These are phyloP conservation scores for Balakata baccata DNA, from an alignment of 345 rosid genomes.

Conservation along the genomic window DNA sequence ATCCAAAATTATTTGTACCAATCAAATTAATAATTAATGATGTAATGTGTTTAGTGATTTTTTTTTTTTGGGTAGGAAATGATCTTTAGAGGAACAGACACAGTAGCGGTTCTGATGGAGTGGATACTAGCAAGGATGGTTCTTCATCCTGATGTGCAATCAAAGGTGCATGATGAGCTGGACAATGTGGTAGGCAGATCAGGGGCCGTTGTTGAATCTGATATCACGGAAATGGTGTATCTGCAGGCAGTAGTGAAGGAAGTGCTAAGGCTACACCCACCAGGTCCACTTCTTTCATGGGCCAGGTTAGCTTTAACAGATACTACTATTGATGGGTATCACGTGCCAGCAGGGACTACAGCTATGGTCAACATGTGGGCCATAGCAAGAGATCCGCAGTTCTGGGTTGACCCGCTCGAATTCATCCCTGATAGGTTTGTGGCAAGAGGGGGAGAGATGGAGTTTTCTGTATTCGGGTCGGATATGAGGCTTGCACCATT, in stretches of 20 bases:
- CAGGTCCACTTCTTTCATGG: conserved; percentile 95
- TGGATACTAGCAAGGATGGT: conserved; percentile 87
- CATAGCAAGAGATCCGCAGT: conserved; percentile 65
- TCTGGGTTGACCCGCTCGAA: conserved; percentile 64
- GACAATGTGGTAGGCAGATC: conserved; percentile 59
- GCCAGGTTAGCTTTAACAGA: conserved; percentile 77
- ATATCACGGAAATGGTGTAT: conserved; percentile 44
- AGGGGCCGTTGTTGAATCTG: conserved; percentile 51
- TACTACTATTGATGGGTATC: conserved; percentile 64
- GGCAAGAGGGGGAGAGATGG: conserved; percentile 37
- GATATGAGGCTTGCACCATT: conserved; percentile 84
- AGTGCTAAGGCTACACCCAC: conserved; percentile 80
- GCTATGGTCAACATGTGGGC: conserved; percentile 99
- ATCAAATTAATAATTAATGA: no score
- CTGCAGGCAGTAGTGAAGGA: conserved; percentile 75
- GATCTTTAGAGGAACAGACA: conserved; percentile 88
- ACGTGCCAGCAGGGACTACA: conserved; percentile 83
- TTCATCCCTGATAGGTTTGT: conserved; percentile 67
- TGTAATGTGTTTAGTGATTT: no score
- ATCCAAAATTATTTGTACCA: no score
- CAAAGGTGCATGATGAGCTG: conserved; percentile 68
- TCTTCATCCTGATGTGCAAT: conserved; percentile 56
- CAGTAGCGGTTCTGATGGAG: conserved; percentile 83
- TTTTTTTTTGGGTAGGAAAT: conserved; percentile 46
- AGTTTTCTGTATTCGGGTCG: conserved; percentile 73